These are phyloP conservation scores for Sarocladium brachiariae DNA, from an alignment of 2,329 filamentous ascomycete genomes.

Conservation along the genomic window DNA sequence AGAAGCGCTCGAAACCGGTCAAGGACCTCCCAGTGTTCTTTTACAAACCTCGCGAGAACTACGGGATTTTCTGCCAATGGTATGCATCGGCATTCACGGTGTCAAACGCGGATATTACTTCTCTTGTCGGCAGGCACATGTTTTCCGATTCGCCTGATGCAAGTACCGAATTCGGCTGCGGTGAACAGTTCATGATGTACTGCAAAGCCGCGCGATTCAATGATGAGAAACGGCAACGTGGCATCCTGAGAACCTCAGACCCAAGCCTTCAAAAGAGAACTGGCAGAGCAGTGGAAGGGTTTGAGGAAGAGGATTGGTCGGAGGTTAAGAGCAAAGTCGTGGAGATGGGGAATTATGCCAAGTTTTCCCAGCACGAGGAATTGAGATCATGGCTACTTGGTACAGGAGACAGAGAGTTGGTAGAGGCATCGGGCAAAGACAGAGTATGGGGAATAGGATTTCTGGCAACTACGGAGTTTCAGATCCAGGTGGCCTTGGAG, in stretches of 20 bases:
- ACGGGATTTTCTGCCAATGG: constrained; percentile 31
- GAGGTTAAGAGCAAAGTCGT: constrained; percentile 24
- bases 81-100: constrained; percentile 23
- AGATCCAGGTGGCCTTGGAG: constrained; percentile 20
- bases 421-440: constrained; percentile 24
- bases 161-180: constrained; percentile 25
- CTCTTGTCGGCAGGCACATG: constrained; percentile 20
- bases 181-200: constrained; percentile 37
- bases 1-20: not conserved
- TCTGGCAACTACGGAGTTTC: constrained; percentile 10
- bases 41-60: constrained; percentile 21
- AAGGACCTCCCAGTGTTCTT: constrained; percentile 21
- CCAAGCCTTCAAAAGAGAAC: constrained; percentile 24
- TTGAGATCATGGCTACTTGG: constrained; percentile 22
- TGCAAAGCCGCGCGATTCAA: constrained; percentile 30
- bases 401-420: constrained; percentile 24
- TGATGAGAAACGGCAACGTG: constrained; percentile 19
- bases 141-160: constrained; percentile 11
- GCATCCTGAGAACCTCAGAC: constrained; percentile 18
- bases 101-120: constrained; percentile 19
- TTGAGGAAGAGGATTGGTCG: constrained; percentile 23
- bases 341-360: constrained; percentile 24
- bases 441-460: constrained; percentile 29
- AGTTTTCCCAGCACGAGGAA: constrained; percentile 24
- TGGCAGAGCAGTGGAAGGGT: constrained; percentile 20